A percentile compares a stretch with the other conserved stretches of the same genome.
These are phyloP conservation scores for Tilletiopsis washingtonensis DNA, from an alignment of 1,284 basidiomycete genomes.

Conservation along the genomic window DNA sequence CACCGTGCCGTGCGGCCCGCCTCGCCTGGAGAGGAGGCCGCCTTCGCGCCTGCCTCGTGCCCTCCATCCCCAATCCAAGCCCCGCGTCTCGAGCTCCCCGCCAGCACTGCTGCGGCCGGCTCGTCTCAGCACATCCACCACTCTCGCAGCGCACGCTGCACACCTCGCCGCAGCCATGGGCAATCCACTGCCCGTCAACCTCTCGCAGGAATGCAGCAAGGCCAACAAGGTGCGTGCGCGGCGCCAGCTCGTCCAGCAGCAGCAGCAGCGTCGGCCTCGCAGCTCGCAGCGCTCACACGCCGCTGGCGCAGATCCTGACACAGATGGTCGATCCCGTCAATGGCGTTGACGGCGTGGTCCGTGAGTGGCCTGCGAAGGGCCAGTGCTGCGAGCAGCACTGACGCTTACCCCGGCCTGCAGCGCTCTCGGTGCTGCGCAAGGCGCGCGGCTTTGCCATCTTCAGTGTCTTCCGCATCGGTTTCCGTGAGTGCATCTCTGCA, in stretches of 20 bases:
- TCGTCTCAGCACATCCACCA: no score
- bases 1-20: no score
- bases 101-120: no score
- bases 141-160: background rate
- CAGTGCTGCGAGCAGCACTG: no score
- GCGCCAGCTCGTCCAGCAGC: conserved; percentile 22
- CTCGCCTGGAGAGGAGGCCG: no score
- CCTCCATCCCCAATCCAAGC: no score
- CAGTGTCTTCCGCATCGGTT: conserved; percentile 51
- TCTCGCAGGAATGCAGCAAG: conserved; percentile 55
- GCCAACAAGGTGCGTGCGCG: conserved; percentile 50
- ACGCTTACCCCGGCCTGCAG: no score
- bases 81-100: no score
- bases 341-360: conserved; percentile 42
- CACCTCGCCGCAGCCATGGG: conserved; percentile 16
- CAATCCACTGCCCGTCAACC: conserved; percentile 48
- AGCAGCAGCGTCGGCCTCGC: conserved; percentile 1
- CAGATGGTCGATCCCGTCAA: conserved; percentile 38
- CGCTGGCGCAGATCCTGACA: conserved; percentile 28
- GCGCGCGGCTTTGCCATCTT: conserved; percentile 74
- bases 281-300: background rate
- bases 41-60: no score
- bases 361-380: no score
- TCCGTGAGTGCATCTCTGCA: conserved; percentile 44
- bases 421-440: conserved; percentile 53